Base-by-base conservation (phyloP, 1,284 basidiomycete species). In the Stygiomarasmius scandens region DNA sequence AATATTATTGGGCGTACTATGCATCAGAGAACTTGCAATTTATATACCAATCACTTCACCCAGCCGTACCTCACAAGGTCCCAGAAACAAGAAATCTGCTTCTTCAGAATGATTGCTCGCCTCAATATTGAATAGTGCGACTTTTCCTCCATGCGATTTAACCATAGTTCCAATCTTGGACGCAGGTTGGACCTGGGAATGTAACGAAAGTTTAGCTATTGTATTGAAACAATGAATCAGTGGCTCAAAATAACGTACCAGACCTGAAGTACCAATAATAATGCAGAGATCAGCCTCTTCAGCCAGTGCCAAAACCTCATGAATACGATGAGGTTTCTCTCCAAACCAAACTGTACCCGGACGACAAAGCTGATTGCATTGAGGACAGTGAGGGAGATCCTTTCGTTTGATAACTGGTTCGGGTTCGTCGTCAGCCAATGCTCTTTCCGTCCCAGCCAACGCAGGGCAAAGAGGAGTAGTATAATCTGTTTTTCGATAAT, bases 331-430 rank as follows among this genome's bases (percentile, higher is more conserved):
- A 8, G 76, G 75, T 23, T 44, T 48, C 63, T 81, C 81, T 2
- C 77, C 81, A 60, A 83, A 84, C 80, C 81, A 83, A 0, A 83
- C 77, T 3, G 83, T 79, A 1, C 73, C 81, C 0, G 81, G 81
- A 24, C 81, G 67, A 0, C 74, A 66, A 3, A 83, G 69, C 0
- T 69, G 71, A 1, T 70, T 69, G 56, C 79, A 82, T 52, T 71
- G 64, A 19, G 57, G 58, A 59, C 81, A 83, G 9, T 66, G 69
- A 2, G 82, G 82, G 20, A 84, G 68, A 8, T 75, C 70, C 1
- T 65, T 61, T 23, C 65, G 52, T 20, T 71, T 67, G 6, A 32
- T 12, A 12, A 32, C 29, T 32, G 29, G 29, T 32, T 32, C 29
- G 6, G 12, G 6, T 5, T 32, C 12, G 29, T 12, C 29, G 5